phyloP scores from a whole-genome alignment of 495 filamentous ascomycete genomes.

The Aspergillus diversus region DNA sequence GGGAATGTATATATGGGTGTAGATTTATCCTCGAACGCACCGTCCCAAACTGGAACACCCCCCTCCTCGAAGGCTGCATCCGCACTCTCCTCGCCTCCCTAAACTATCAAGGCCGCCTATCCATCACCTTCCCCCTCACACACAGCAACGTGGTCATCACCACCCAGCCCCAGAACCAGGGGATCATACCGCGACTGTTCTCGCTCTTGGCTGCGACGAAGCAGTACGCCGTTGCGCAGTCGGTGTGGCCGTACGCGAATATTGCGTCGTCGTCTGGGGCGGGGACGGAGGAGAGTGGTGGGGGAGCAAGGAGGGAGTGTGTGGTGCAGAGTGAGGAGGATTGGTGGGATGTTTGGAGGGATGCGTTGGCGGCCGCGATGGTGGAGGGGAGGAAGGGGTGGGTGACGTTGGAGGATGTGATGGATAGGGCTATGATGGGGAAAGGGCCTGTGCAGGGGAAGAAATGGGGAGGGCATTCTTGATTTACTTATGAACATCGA shows the following conservation, averaged over 20 bases:
- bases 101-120: not conserved
- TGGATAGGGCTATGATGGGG: not conserved
- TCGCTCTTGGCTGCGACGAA: not conserved
- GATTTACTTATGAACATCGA: no score
- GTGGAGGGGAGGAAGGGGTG: constrained; percentile 2
- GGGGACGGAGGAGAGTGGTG: not conserved
- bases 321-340: constrained; percentile 1
- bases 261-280: not conserved
- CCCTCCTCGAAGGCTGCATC: not conserved
- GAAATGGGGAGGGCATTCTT: not conserved
- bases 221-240: not conserved
- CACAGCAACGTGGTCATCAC: not conserved
- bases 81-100: not conserved
- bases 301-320: not conserved
- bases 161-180: not conserved
- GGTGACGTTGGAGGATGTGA: constrained; percentile 5
- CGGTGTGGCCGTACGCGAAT: constrained; percentile 3
- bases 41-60: constrained; percentile 1
- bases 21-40: constrained; percentile 1
- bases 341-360: constrained; percentile 1
- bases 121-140: not conserved
- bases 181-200: not conserved
- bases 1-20: not conserved
- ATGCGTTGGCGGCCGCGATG: constrained; percentile 4
- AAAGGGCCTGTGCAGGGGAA: not conserved